Percentiles rank a stretch among this genome's conserved stretches.
phyloP scores from a whole-genome alignment of 2,329 filamentous ascomycete genomes.

The Fusarium temperatum region DNA sequence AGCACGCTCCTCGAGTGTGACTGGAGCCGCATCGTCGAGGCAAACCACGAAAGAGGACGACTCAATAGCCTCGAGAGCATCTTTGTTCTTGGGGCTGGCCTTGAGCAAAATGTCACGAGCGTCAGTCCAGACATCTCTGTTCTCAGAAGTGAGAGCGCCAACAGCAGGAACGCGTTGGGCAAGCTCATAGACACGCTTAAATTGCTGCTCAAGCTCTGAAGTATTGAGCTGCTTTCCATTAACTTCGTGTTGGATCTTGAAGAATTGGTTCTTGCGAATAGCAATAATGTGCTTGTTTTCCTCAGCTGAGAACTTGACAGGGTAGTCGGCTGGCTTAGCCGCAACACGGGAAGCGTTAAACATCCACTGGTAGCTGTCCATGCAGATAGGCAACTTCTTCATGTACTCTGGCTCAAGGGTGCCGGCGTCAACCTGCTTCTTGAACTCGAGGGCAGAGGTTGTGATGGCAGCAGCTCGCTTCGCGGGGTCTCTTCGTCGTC shows the following conservation, averaged over 20 bases:
- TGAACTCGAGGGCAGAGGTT: slow-evolving; percentile 89
- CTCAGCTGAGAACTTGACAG: slow-evolving; percentile 78
- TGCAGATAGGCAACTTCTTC: slow-evolving; percentile 96
- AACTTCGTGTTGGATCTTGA: slow-evolving; percentile 86
- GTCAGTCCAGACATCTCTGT: slow-evolving; percentile 92
- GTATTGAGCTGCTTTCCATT: slow-evolving; percentile 87
- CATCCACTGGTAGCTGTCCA: slow-evolving; percentile 99
- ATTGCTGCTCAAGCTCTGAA: slow-evolving; percentile 89
- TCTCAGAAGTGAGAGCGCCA: slow-evolving; percentile 87
- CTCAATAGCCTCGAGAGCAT: slow-evolving; percentile 82
- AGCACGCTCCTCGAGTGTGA: slow-evolving; percentile 94
- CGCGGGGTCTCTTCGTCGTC: slow-evolving; percentile 83
- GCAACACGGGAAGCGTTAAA: slow-evolving; percentile 93
- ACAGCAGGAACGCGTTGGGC: slow-evolving; percentile 78
- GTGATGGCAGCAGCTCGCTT: slow-evolving; percentile 94
- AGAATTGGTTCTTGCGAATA: slow-evolving; percentile 96
- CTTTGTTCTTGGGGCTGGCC: slow-evolving; percentile 81
- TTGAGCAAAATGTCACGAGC: slow-evolving; percentile 79
- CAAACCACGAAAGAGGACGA: slow-evolving; percentile 91
- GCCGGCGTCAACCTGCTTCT: slow-evolving; percentile 85
- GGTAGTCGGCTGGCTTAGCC: slow-evolving; percentile 81
- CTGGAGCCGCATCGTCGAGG: slow-evolving; percentile 88
- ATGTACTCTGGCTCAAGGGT: slow-evolving; percentile 97
- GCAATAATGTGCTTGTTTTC: slow-evolving; percentile 89
- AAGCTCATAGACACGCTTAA: slow-evolving; percentile 82